A percentile compares a stretch with the other conserved stretches of the same genome.
Evolutionary conservation across 495 filamentous ascomycete species (phyloP).

Genomic region (Xylaria telfairii): DNA sequence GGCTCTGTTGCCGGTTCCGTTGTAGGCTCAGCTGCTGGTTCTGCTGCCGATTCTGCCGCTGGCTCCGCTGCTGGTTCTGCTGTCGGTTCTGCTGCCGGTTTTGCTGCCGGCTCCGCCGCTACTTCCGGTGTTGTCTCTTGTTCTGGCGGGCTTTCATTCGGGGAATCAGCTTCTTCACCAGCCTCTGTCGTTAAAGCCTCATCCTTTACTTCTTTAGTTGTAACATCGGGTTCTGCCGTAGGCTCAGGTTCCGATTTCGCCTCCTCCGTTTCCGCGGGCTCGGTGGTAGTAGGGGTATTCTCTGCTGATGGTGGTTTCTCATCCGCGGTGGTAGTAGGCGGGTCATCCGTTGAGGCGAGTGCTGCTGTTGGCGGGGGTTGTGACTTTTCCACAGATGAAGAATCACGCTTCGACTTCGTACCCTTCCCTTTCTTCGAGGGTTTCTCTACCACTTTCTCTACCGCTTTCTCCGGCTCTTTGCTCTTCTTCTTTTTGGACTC

Average conservation of each 20-base stretch:
- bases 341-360: constrained; percentile 28
- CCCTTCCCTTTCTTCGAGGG: constrained; percentile 39
- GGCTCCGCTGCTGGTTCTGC: background rate
- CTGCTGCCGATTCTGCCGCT: background rate
- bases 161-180: background rate
- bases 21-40: background rate
- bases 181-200: constrained; percentile 25
- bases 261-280: constrained; percentile 27
- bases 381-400: constrained; percentile 22
- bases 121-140: background rate
- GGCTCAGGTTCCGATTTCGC: constrained; percentile 31
- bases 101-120: background rate
- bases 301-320: constrained; percentile 27
- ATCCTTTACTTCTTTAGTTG: constrained; percentile 28
- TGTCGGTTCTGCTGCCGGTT: background rate
- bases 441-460: constrained; percentile 28
- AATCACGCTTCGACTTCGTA: constrained; percentile 39
- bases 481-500: constrained; percentile 33
- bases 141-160: background rate
- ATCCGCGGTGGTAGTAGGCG: constrained; percentile 19
- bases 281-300: constrained; percentile 4
- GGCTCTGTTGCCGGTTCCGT: background rate
- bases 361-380: constrained; percentile 23
- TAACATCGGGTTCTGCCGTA: constrained; percentile 20
- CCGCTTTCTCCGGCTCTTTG: constrained; percentile 21